A percentile compares a stretch with the other conserved stretches of the same genome.
phyloP scores from a whole-genome alignment of 345 rosid species.

The Gynandropsis gynandra region DNA sequence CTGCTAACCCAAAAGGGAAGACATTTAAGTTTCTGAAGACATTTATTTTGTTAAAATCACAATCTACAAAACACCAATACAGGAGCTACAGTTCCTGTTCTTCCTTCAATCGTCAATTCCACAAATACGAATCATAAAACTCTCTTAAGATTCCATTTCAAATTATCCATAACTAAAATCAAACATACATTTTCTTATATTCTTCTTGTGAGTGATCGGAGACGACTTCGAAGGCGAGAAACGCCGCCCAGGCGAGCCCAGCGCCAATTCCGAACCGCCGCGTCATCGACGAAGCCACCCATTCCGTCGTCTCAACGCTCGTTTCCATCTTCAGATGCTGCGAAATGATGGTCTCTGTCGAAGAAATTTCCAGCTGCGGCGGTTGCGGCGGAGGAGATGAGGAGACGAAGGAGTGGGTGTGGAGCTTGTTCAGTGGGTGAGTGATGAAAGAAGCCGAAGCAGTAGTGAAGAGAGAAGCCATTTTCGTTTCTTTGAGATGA shows the following conservation, averaged over 20 bases:
- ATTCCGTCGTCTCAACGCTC: conserved; percentile 39
- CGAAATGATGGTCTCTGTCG: conserved; percentile 11
- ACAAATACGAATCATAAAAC: no score
- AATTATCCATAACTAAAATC: no score
- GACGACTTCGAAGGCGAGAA: conserved; percentile 53
- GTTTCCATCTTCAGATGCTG: conserved; percentile 3
- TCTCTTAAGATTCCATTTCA: no score
- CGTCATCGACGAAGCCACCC: conserved; percentile 72
- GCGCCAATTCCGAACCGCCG: conserved; percentile 81
- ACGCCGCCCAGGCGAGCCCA: conserved; percentile 66
- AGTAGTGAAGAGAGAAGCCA: conserved; percentile 27
- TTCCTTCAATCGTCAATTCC: no score
- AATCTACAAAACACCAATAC: background rate
- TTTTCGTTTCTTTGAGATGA: background rate
- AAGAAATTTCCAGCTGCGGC: conserved; percentile 15
- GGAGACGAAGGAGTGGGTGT: conserved; percentile 30
- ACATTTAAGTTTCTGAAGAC: background rate
- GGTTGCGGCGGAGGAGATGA: conserved; percentile 31
- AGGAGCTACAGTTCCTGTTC: background rate
- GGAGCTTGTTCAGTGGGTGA: background rate
- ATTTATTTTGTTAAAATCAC: background rate
- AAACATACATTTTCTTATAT: conserved; percentile 51
- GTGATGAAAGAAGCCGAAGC: conserved; percentile 6
- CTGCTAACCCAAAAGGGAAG: conserved; percentile 28
- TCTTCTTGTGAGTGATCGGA: conserved; percentile 67